These are phyloP conservation scores for Miscanthus lutarioriparius DNA, from an alignment of 176 grass and related monocot genomes.

Conservation along the genomic window DNA sequence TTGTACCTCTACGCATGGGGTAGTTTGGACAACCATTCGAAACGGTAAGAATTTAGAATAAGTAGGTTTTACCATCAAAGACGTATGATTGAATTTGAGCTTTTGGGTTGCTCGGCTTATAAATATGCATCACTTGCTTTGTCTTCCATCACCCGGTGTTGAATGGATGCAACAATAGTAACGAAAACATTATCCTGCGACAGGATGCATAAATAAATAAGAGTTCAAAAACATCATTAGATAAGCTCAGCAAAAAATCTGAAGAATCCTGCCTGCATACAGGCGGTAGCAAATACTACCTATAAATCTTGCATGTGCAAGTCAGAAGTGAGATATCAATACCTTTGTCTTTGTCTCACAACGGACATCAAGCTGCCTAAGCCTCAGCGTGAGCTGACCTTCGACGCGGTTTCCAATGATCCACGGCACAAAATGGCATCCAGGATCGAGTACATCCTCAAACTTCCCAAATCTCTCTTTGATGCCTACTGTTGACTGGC, in stretches of 20 bases:
- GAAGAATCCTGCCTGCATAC: not conserved
- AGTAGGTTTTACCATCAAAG: slow-evolving; percentile 53
- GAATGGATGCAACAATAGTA: slow-evolving; percentile 69
- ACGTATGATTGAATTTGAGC: slow-evolving; percentile 72
- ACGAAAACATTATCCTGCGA: slow-evolving; percentile 70
- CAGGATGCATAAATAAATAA: not conserved
- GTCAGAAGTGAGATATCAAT: slow-evolving; percentile 12
- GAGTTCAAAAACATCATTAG: not conserved
- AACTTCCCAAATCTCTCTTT: slow-evolving; percentile 70
- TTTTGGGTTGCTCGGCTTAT: slow-evolving; percentile 61
- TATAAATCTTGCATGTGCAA: not conserved
- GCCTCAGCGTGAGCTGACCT: slow-evolving; percentile 47
- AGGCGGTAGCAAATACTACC: no score
- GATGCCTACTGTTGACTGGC: slow-evolving; percentile 65
- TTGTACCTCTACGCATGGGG: not conserved
- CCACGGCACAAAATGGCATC: slow-evolving; percentile 64
- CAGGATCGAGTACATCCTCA: slow-evolving; percentile 53
- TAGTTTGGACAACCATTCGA: not conserved
- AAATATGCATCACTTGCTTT: slow-evolving; percentile 63
- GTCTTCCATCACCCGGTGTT: slow-evolving; percentile 59
- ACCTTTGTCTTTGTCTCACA: slow-evolving; percentile 65
- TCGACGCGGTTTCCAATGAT: slow-evolving; percentile 36
- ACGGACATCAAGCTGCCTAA: slow-evolving; percentile 44
- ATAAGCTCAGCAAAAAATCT: not conserved
- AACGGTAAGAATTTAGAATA: not conserved